These are phyloP conservation scores for Lagerstroemia speciosa DNA, from an alignment of 345 rosid species.

Conservation along the genomic window DNA sequence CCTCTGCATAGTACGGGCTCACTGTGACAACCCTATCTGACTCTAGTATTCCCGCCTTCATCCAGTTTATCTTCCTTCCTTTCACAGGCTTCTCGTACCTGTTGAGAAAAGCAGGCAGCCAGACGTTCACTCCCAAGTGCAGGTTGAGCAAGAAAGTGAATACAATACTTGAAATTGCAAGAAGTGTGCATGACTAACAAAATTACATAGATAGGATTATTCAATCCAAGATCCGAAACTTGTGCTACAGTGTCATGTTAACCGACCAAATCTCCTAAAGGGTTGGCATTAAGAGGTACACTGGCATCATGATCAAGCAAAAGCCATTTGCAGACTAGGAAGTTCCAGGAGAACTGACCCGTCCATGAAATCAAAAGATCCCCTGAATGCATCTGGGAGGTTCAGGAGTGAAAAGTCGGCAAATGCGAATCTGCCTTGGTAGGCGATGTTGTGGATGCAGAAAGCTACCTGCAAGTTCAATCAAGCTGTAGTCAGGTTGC, in stretches of 20 bases:
- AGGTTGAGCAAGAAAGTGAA: too few species aligned
- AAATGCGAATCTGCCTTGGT: constrained; percentile 75
- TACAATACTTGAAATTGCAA: too few species aligned
- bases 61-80: constrained; percentile 95
- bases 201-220: too few species aligned
- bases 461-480: constrained; percentile 51
- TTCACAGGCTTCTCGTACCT: constrained; percentile 58
- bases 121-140: not conserved
- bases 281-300: not conserved
- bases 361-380: constrained; percentile 79
- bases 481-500: not conserved
- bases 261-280: not conserved
- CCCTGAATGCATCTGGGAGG: constrained; percentile 57
- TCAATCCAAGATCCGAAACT: too few species aligned
- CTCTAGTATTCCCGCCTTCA: constrained; percentile 87
- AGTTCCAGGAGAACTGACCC: constrained; percentile 32
- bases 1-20: constrained; percentile 78
- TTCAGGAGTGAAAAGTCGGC: constrained; percentile 58
- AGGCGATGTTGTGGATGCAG: constrained; percentile 96
- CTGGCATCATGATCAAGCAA: not conserved
- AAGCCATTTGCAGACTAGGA: not conserved
- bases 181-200: too few species aligned
- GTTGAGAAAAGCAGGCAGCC: not conserved
- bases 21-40: constrained; percentile 68
- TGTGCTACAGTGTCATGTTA: too few species aligned